phyloP scores from a whole-genome alignment of 768 basidiomycete genomes.

The Paxillus involutus region DNA sequence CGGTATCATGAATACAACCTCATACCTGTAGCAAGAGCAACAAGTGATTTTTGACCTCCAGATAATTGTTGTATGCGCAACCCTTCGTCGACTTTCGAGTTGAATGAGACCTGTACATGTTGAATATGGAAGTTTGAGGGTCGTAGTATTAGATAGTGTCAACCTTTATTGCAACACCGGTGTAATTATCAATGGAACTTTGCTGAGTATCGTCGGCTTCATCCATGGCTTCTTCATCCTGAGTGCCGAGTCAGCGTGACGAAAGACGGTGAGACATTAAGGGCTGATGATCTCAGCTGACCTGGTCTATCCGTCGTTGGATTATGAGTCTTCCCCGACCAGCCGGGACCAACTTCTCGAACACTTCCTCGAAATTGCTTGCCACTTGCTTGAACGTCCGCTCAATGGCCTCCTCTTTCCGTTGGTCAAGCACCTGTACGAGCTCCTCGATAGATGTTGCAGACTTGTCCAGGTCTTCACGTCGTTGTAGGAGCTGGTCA shows the following conservation, averaged over 20 bases:
- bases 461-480: conserved; percentile 90
- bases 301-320: conserved; percentile 87
- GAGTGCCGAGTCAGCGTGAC: neutral
- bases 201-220: conserved; percentile 74
- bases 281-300: conserved; percentile 16
- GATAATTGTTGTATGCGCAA: conserved; percentile 95
- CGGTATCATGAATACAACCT: conserved; percentile 4
- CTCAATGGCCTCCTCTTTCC: conserved; percentile 99
- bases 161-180: conserved; percentile 94
- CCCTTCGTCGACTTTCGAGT: conserved; percentile 97
- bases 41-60: conserved; percentile 96
- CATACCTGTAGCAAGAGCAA: conserved; percentile 88
- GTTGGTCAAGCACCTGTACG: conserved; percentile 89
- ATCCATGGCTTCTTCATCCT: conserved; percentile 71
- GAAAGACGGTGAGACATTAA: neutral
- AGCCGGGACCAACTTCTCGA: conserved; percentile 93
- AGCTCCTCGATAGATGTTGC: conserved; percentile 89
- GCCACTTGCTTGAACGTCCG: conserved; percentile 98
- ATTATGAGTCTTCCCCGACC: conserved; percentile 92
- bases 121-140: neutral
- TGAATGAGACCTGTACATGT: conserved; percentile 85
- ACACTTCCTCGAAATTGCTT: conserved; percentile 95
- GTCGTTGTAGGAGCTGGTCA: conserved; percentile 81
- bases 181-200: conserved; percentile 88
- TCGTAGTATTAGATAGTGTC: neutral